phyloP scores from a whole-genome alignment of 2,329 filamentous ascomycete genomes.

The Epichloe glyceriae region DNA sequence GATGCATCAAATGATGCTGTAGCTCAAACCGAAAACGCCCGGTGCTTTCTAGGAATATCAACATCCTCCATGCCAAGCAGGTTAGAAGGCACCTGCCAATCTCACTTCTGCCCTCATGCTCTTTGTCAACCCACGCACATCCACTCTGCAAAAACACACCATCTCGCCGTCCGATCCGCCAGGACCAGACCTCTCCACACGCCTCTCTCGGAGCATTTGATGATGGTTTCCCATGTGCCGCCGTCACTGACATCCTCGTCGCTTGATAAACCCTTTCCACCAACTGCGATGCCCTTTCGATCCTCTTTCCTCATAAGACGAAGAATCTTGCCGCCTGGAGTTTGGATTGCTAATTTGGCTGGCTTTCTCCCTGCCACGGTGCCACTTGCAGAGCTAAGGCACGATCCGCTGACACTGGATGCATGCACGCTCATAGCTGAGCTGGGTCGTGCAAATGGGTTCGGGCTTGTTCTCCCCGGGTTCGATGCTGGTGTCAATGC shows the following conservation, averaged over 20 bases:
- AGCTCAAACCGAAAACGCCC: background rate
- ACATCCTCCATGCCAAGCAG: background rate
- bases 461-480: slow-evolving; percentile 38
- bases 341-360: slow-evolving; percentile 90
- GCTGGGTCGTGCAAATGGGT: slow-evolving; percentile 47
- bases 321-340: slow-evolving; percentile 86
- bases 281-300: slow-evolving; percentile 38
- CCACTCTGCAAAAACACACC: slow-evolving; percentile 93
- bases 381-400: slow-evolving; percentile 39
- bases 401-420: slow-evolving; percentile 43
- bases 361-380: slow-evolving; percentile 60
- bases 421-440: slow-evolving; percentile 54
- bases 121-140: slow-evolving; percentile 34
- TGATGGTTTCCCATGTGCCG: slow-evolving; percentile 77
- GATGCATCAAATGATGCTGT: background rate
- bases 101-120: background rate
- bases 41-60: background rate
- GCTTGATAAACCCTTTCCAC: slow-evolving; percentile 24
- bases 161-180: slow-evolving; percentile 70
- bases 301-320: slow-evolving; percentile 73
- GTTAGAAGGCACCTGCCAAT: background rate
- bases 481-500: slow-evolving; percentile 33
- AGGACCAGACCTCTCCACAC: slow-evolving; percentile 72
- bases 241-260: slow-evolving; percentile 54
- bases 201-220: slow-evolving; percentile 75